Percentiles rank a stretch among this genome's conserved stretches.
Conservation (phyloP, 2,329 filamentous ascomycete species). For the Pseudogymnoascus sp. region DNA sequence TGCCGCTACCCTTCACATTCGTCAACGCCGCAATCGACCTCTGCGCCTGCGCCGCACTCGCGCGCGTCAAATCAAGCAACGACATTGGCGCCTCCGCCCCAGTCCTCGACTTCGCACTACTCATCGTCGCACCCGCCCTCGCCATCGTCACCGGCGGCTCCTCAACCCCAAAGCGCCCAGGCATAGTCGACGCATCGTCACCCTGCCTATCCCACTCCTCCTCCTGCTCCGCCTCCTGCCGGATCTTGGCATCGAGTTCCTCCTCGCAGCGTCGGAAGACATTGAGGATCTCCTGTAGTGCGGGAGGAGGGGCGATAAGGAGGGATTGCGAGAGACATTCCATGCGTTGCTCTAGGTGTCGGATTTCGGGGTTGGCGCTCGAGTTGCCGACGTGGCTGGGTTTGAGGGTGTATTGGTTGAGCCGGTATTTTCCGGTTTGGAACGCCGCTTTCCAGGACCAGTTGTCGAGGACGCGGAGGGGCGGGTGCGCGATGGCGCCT, state of each 20-base stretch:
- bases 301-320: conserved; percentile 60
- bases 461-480: conserved; percentile 41
- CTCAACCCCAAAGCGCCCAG: conserved; percentile 43
- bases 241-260: conserved; percentile 60
- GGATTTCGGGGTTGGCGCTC: conserved; percentile 53
- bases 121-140: conserved; percentile 27
- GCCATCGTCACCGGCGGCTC: conserved; percentile 29
- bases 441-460: conserved; percentile 75
- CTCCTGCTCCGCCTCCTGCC: conserved; percentile 60
- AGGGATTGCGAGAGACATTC: conserved; percentile 71
- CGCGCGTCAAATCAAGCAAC: conserved; percentile 55
- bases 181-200: conserved; percentile 48
- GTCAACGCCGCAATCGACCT: conserved; percentile 47
- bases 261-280: conserved; percentile 72
- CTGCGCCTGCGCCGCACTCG: conserved; percentile 51
- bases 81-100: conserved; percentile 55
- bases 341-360: conserved; percentile 71
- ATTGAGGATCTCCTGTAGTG: conserved; percentile 67
- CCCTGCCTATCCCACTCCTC: conserved; percentile 62
- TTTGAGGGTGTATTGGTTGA: conserved; percentile 43
- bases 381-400: conserved; percentile 54
- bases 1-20: not conserved
- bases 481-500: conserved; percentile 22
- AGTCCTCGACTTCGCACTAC: conserved; percentile 26
- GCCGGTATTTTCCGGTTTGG: conserved; percentile 66